These are phyloP conservation scores for Anaeramoeba flamelloides DNA, from an alignment of 78 protist genomes.

Conservation along the genomic window DNA sequence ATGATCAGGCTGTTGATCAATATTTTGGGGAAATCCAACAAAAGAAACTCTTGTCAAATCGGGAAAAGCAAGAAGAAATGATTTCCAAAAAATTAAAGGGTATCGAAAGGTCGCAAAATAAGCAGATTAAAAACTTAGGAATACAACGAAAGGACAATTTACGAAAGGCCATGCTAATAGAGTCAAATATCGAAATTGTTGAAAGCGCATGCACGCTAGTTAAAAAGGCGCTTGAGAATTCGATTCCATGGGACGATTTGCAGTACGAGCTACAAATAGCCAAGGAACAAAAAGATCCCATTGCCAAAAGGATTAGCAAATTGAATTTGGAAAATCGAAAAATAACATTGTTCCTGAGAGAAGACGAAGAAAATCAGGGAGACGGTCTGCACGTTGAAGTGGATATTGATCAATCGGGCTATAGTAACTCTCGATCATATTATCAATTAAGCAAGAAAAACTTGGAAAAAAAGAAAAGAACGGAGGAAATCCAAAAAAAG, in stretches of 20 bases:
- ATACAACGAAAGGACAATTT: constrained; percentile 21
- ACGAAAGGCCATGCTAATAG: constrained; percentile 34
- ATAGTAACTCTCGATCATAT: constrained; percentile 58
- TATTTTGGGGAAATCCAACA: constrained; percentile 55
- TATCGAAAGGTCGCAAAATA: constrained; percentile 41
- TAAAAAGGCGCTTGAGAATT: constrained; percentile 25
- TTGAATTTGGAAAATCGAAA: constrained; percentile 33
- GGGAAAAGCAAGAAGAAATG: constrained; percentile 29
- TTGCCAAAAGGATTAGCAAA: constrained; percentile 42
- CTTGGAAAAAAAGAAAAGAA: constrained; percentile 45
- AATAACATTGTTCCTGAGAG: constrained; percentile 17
- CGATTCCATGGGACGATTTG: constrained; percentile 64
- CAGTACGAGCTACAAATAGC: constrained; percentile 7
- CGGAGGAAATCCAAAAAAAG: constrained; percentile 38
- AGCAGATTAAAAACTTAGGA: constrained; percentile 38
- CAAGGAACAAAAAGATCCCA: constrained; percentile 27
- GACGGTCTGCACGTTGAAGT: constrained; percentile 41
- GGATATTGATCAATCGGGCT: constrained; percentile 55
- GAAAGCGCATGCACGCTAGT: constrained; percentile 45
- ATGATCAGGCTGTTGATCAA: constrained; percentile 66
- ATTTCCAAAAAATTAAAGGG: constrained; percentile 46
- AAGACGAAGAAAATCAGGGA: constrained; percentile 29
- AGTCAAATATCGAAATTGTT: constrained; percentile 32
- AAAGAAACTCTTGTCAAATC: constrained; percentile 39
- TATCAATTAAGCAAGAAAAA: constrained; percentile 43